Evolutionary conservation across 306 rosid genomes (phyloP).

Genomic region (Cucumis melo): DNA sequence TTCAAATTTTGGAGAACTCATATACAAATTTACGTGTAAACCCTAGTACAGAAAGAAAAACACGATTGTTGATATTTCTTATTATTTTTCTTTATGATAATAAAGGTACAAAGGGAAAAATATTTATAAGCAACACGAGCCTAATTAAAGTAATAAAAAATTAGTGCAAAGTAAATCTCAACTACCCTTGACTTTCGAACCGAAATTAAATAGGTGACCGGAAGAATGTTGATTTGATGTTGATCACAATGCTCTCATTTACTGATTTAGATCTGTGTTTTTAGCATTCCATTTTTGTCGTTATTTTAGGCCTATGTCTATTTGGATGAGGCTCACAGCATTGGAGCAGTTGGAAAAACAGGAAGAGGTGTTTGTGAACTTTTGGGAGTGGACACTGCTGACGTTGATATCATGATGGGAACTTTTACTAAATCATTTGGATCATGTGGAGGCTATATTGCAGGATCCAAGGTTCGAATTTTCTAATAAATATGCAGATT

Average conservation of each 20-base stretch:
- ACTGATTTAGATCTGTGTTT: background rate
- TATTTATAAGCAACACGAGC: no score
- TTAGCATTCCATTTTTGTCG: background rate
- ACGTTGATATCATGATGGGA: slow-evolving; percentile 91
- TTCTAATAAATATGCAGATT: background rate
- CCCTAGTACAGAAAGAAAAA: no score
- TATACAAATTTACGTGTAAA: no score
- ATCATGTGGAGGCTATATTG: slow-evolving; percentile 87
- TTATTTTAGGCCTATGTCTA: slow-evolving; percentile 49
- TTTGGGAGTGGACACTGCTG: slow-evolving; percentile 74
- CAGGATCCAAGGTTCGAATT: slow-evolving; percentile 67
- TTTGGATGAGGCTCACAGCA: slow-evolving; percentile 96
- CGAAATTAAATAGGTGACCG: background rate
- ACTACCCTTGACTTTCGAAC: no score
- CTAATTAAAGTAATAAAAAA: no score
- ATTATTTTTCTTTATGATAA: no score
- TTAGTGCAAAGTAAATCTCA: no score
- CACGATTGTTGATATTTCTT: no score
- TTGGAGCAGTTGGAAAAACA: slow-evolving; percentile 84
- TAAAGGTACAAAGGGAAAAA: no score
- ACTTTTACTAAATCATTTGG: slow-evolving; percentile 94
- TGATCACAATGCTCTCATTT: background rate
- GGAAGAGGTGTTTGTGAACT: slow-evolving; percentile 75
- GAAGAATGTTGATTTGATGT: background rate
- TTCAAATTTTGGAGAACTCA: no score